phyloP scores from a whole-genome alignment of 2,329 filamentous ascomycete genomes.

The Nigrospora osmanthi region DNA sequence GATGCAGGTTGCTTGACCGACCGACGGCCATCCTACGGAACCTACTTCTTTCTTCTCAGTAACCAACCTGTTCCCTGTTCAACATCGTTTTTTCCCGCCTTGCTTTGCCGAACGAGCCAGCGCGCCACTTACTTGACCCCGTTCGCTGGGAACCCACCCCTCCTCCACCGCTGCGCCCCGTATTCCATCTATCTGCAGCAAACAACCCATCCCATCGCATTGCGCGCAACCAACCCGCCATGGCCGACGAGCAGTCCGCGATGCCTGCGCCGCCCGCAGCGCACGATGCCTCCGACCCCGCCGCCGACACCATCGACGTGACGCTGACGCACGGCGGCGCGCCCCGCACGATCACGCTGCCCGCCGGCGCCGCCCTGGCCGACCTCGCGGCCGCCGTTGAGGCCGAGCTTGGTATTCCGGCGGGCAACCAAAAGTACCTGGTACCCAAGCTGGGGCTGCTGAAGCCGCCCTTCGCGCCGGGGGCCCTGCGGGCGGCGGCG shows the following conservation, averaged over 20 bases:
- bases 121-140: too few relatives aligned
- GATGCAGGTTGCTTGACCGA: too few relatives aligned
- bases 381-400: constrained; percentile 56
- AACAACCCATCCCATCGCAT: too few relatives aligned
- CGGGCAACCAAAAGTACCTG: constrained; percentile 60
- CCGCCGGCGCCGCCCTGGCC: constrained; percentile 36
- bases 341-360: constrained; percentile 34
- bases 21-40: too few relatives aligned
- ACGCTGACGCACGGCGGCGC: constrained; percentile 38
- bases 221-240: background rate
- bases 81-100: too few relatives aligned
- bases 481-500: constrained; percentile 32
- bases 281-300: constrained; percentile 5
- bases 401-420: constrained; percentile 48
- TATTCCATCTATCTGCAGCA: too few relatives aligned
- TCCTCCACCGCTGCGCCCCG: too few relatives aligned
- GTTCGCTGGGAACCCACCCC: too few relatives aligned
- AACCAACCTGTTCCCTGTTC: too few relatives aligned
- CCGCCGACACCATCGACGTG: constrained; percentile 27
- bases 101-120: too few relatives aligned
- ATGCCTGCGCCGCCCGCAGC: background rate
- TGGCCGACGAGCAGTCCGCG: background rate
- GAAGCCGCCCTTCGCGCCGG: constrained; percentile 50
- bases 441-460: constrained; percentile 57
- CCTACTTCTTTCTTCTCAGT: too few relatives aligned